Base-by-base conservation (phyloP, 2,329 filamentous ascomycete species). In the Davidsoniella virescens region DNA sequence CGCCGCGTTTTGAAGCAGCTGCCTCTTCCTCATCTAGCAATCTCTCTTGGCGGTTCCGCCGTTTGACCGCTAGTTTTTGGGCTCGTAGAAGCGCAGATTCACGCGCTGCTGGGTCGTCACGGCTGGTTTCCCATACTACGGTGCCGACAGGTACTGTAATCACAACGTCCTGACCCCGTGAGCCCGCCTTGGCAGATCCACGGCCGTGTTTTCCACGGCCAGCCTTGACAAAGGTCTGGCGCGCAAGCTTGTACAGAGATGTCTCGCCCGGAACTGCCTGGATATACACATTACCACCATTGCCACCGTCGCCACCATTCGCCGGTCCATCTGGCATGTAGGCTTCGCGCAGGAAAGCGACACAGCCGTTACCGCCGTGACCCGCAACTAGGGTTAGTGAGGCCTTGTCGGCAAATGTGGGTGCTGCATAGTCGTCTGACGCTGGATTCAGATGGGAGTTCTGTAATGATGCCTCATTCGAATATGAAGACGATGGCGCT, bases 141-240 rank as follows among this genome's bases (percentile, higher is more conserved):
- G 92, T 98, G 3, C 92, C 92, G 4, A 96, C 84, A 0, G 92
- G 92, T 0, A 98, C 92, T 29, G 84, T 82, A 54, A 98, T 78
- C 58, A 96, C 69, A 4, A 95, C 65, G 63, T 98, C 92, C 12
- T 90, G 82, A 46, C 92, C 92, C 55, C 87, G 75, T 58, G 81
- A 79, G 3, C 92, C 92, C 49, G 81, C 76, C 57, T 75, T 75
- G 49, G 75, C 73, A 56, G 80, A 84, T 36, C 86, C 86, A 60
- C 85, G 80, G 0, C 86, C 86, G 59, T 85, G 81, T 62, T 74
- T 82, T n/a, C 86, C 86, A 56, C 79, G 70, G 1, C 80, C 81
- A 0, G 84, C 86, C 52, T 83, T 81, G 47, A 90, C 65, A 50
- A 87, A 76, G 2, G 85, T 79, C 57, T 82, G 72, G 39, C 90